These are phyloP conservation scores for Odonthalia washingtoniensis DNA, from an alignment of 31 red algal species.

Conservation along the genomic window DNA sequence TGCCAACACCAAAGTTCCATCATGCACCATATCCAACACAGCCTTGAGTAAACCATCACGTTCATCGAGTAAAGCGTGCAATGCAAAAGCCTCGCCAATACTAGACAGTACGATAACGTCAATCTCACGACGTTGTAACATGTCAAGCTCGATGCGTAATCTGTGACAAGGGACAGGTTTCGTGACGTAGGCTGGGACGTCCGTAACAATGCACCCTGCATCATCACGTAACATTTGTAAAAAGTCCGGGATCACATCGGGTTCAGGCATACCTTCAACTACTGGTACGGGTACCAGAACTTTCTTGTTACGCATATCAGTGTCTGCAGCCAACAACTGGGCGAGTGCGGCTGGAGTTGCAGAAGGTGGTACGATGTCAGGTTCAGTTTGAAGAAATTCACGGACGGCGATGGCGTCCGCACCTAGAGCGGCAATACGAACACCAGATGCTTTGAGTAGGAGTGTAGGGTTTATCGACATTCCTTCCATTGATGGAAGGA, in stretches of 20 bases:
- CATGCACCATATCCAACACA: conserved; percentile 16
- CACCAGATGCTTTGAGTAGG: conserved; percentile 42
- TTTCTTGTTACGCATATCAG: conserved; percentile 1
- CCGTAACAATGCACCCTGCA: conserved; percentile 35
- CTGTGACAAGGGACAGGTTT: conserved; percentile 21
- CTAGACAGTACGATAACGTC: conserved; percentile 53
- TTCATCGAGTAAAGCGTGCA: conserved; percentile 30
- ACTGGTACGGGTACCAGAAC: conserved; percentile 53
- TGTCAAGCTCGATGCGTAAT: conserved; percentile 29
- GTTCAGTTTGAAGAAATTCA: conserved; percentile 12
- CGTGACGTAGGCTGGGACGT: conserved; percentile 44
- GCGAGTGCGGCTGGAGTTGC: conserved; percentile 48
- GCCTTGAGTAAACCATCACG: neutral
- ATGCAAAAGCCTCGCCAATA: conserved; percentile 52
- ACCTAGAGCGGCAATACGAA: conserved; percentile 53
- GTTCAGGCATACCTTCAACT: conserved; percentile 34
- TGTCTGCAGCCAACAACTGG: conserved; percentile 31
- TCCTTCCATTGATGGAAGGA: neutral
- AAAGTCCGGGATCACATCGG: conserved; percentile 39
- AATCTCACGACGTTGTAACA: conserved; percentile 16
- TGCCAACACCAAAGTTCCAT: neutral
- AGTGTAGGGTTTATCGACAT: neutral
- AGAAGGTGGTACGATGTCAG: conserved; percentile 58
- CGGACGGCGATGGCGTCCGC: conserved; percentile 26
- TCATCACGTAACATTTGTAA: neutral